A percentile compares a stretch with the other conserved stretches of the same genome.
phyloP scores from a whole-genome alignment of 2,329 filamentous ascomycete genomes.

The Passalora sequoiae region DNA sequence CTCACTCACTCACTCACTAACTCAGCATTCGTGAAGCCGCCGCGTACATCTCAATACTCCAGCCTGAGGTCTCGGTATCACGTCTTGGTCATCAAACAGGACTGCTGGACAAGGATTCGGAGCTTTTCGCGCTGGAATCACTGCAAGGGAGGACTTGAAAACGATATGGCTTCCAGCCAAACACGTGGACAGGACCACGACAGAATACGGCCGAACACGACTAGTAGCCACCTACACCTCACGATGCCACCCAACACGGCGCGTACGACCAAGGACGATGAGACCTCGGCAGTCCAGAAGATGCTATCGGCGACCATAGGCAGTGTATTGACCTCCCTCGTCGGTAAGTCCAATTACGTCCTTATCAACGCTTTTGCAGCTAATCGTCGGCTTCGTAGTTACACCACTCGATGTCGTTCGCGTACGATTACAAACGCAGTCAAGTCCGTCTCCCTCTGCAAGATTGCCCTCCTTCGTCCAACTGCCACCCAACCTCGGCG shows the following conservation, averaged over 20 bases:
- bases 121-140: conserved; percentile 15
- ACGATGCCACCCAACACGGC: conserved; percentile 10
- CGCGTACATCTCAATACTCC: too few relatives aligned
- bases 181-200: conserved; percentile 38
- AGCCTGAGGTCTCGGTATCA: too few relatives aligned
- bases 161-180: conserved; percentile 22
- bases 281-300: conserved; percentile 79
- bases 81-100: too few relatives aligned
- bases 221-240: conserved; percentile 7
- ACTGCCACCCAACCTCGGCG: conserved; percentile 77
- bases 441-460: conserved; percentile 48
- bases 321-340: conserved; percentile 79
- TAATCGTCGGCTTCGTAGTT: too few relatives aligned
- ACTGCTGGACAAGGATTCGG: conserved; percentile 4
- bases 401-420: conserved; percentile 96
- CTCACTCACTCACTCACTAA: too few relatives aligned
- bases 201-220: conserved; percentile 28
- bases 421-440: conserved; percentile 84
- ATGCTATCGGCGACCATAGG: conserved; percentile 93
- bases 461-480: conserved; percentile 56
- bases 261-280: conserved; percentile 38
- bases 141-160: conserved; percentile 11
- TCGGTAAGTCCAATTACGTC: conserved; percentile 70
- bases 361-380: too few relatives aligned
- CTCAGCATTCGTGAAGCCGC: too few relatives aligned